These are phyloP conservation scores for Aspergillus puulaauensis DNA, from an alignment of 2,329 filamentous ascomycete genomes.

Conservation along the genomic window DNA sequence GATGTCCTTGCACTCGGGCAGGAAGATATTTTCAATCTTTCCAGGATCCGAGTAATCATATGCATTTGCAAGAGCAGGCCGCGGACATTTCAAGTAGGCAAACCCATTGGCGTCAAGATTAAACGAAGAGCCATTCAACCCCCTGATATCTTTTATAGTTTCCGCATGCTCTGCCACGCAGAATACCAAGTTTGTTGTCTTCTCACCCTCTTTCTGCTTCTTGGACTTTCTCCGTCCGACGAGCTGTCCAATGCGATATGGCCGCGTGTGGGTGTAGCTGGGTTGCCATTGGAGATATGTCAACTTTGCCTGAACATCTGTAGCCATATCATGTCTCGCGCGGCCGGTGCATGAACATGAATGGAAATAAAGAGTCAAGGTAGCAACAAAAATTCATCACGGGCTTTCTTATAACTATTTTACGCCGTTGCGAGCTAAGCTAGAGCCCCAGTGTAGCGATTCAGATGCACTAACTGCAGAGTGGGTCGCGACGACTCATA, in stretches of 20 bases:
- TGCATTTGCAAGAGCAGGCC: not conserved
- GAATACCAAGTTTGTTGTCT: not conserved
- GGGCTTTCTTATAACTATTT: too few species aligned
- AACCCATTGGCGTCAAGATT: not conserved
- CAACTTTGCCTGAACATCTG: not conserved
- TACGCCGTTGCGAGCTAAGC: too few species aligned
- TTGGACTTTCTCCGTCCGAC: not conserved
- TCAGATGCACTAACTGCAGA: too few species aligned
- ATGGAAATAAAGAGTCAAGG: too few species aligned
- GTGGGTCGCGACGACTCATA: too few species aligned
- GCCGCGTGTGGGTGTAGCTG: not conserved
- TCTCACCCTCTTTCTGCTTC: not conserved
- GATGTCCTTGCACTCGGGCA: not conserved
- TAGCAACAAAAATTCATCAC: too few species aligned
- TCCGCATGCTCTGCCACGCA: not conserved
- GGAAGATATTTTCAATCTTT: not conserved
- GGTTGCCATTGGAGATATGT: conserved; percentile 8
- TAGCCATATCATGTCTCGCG: not conserved
- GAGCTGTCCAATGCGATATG: not conserved
- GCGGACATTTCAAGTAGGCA: not conserved
- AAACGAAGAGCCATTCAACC: not conserved
- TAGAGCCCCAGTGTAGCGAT: too few species aligned
- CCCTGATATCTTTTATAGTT: not conserved
- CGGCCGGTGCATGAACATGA: too few species aligned
- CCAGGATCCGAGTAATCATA: not conserved